Conservation (phyloP, 2,329 filamentous ascomycete genomes). For the Aureobasidium sp. region DNA sequence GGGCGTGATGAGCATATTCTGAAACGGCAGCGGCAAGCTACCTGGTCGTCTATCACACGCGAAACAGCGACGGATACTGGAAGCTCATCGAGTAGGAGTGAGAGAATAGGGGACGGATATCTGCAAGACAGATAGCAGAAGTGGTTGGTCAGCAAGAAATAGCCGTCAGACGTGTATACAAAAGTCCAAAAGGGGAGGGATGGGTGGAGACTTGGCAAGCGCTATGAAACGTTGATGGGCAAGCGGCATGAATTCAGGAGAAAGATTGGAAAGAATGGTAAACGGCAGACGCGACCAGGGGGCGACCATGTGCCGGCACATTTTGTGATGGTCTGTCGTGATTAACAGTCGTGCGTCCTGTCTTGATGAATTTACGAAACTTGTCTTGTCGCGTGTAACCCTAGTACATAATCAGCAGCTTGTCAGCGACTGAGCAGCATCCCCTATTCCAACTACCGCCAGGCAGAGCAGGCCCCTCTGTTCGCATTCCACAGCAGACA, state of each 20-base stretch:
- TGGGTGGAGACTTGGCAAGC: background rate
- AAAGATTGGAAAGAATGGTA: background rate
- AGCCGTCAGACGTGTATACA: background rate
- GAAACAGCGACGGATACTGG: background rate
- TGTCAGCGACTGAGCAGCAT: slow-evolving; percentile 4
- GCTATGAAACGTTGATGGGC: background rate
- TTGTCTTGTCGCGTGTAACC: background rate
- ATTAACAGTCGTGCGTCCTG: background rate
- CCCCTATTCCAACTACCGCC: background rate
- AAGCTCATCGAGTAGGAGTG: background rate
- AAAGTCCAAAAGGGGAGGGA: background rate
- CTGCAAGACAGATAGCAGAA: too few species aligned
- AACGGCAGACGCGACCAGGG: slow-evolving; percentile 1
- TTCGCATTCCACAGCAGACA: background rate
- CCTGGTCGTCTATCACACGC: background rate
- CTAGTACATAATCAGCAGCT: background rate
- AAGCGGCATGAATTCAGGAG: background rate
- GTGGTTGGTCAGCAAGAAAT: too few species aligned
- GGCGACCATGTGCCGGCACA: too few species aligned
- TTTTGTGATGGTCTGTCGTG: background rate
- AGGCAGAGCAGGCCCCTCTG: slow-evolving; percentile 11
- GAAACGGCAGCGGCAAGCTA: background rate
- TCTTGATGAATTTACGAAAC: background rate
- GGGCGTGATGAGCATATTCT: background rate
- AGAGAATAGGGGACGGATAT: background rate